phyloP scores from a whole-genome alignment of 2,329 filamentous ascomycete species.

The Fonsecaea monophora region DNA sequence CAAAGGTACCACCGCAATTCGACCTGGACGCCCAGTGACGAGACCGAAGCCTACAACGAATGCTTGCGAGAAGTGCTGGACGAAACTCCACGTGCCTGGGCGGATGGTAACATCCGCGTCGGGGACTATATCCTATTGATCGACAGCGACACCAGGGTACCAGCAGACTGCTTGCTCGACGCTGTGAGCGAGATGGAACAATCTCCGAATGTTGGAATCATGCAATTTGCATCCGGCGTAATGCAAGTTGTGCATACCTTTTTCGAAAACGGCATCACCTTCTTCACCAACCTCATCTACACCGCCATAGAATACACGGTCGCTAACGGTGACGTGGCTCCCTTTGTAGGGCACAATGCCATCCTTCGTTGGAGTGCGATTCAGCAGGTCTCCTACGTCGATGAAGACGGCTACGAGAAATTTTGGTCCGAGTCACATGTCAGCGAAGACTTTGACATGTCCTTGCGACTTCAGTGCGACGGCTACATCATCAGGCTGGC shows the following conservation, averaged over 20 bases:
- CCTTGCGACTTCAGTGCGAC: constrained; percentile 71
- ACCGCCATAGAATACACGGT: constrained; percentile 74
- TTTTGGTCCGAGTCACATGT: constrained; percentile 80
- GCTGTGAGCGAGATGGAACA: constrained; percentile 78
- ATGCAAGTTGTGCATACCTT: constrained; percentile 76
- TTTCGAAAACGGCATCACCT: constrained; percentile 79
- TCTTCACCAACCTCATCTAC: constrained; percentile 81
- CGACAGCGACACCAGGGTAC: constrained; percentile 73
- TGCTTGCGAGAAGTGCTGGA: constrained; percentile 55
- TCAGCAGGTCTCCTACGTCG: constrained; percentile 63
- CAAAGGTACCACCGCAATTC: constrained; percentile 12
- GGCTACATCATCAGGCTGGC: constrained; percentile 73
- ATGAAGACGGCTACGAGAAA: constrained; percentile 55
- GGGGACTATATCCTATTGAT: constrained; percentile 80
- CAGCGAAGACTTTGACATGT: constrained; percentile 79
- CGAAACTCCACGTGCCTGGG: constrained; percentile 67
- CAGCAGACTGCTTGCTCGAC: constrained; percentile 70
- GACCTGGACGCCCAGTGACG: constrained; percentile 55
- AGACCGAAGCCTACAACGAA: constrained; percentile 50
- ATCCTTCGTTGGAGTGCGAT: constrained; percentile 73
- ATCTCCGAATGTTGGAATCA: constrained; percentile 73
- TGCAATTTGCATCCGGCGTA: constrained; percentile 75
- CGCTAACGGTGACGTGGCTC: constrained; percentile 73
- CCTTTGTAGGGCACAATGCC: constrained; percentile 80
- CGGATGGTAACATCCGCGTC: constrained; percentile 83